These are phyloP conservation scores for Apiospora hydei DNA, from an alignment of 2,329 filamentous ascomycete genomes.

Conservation along the genomic window DNA sequence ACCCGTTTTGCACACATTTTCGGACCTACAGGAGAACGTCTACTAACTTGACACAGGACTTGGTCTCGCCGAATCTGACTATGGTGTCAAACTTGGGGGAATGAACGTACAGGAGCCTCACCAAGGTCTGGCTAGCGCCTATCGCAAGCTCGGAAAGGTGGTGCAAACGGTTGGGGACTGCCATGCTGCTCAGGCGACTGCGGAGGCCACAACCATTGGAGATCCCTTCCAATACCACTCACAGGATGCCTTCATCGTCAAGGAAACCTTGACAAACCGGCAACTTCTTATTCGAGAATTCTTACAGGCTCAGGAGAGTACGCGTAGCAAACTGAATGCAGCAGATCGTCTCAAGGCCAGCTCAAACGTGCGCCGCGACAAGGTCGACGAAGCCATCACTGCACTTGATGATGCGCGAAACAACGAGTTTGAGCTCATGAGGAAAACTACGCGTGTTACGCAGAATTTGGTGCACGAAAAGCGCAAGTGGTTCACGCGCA, in stretches of 20 bases:
- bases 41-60: constrained; percentile 66
- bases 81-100: constrained; percentile 85
- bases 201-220: constrained; percentile 91
- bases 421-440: constrained; percentile 80
- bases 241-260: constrained; percentile 95
- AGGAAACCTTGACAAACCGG: constrained; percentile 96
- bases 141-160: constrained; percentile 92
- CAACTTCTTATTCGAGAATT: constrained; percentile 96
- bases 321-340: constrained; percentile 81
- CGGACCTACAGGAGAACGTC: background rate
- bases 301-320: constrained; percentile 85
- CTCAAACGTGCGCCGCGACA: constrained; percentile 88
- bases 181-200: constrained; percentile 94
- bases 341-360: constrained; percentile 89
- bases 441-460: constrained; percentile 90
- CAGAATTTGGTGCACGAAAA: constrained; percentile 88
- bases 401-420: constrained; percentile 86
- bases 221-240: constrained; percentile 96
- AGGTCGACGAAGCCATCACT: constrained; percentile 96
- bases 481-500: constrained; percentile 88
- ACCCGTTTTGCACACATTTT: background rate
- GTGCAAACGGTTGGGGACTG: constrained; percentile 94
- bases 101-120: constrained; percentile 94
- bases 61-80: constrained; percentile 89
- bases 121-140: constrained; percentile 84